Base-by-base conservation (phyloP, 345 rosid species). In the Murraya paniculata region DNA sequence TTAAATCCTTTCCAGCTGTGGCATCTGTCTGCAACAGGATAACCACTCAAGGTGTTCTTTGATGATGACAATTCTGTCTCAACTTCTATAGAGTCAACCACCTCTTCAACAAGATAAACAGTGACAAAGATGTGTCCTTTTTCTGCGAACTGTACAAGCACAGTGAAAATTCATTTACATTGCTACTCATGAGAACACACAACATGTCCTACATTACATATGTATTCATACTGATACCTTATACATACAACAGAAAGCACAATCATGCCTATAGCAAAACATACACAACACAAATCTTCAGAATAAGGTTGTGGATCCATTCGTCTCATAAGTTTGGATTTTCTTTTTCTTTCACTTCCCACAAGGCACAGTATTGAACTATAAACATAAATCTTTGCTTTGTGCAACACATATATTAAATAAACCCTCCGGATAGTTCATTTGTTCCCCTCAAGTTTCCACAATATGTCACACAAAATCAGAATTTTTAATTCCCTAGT, bases 51-150 rank as follows among this genome's bases (percentile, higher is more conserved):
- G 14, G 98, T 93, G 87, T 85, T 88, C 67, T 78, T 79, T 2
- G 88, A 62, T 33, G 89, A 85, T 72, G 86, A 78, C 76, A 87
- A 78, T 81, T 85, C 86, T 57, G 86, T 86, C 85, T 89, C 95
- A 36, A 85, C 86, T 55, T 90, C 88, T 7, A 72, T 80, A 0
- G 84, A 82, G 76, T 88, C 89, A 41, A 84, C 71, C 71, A 91
- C 85, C 88, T 95, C 99, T 82, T 91, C 96, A 30, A 91, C 93
- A 79, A 93, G 92, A 87, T 90, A 86, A 79, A 95, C 96, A 53
- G 93, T 91, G 60, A 91, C 92, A 82, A 88, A 88, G 82, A 93
- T 89, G 84, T 95, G 99, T 55, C 99, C 99, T 82, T 81, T 92
- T 81, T 93, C 92, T 8, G 98, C 93, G 86, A 95, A 95, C 99